Evolutionary conservation across 108 stramenopile species (phyloP), one percentile per base, ranked within the genome.

Genomic region (Skeletonema potamos): DNA sequence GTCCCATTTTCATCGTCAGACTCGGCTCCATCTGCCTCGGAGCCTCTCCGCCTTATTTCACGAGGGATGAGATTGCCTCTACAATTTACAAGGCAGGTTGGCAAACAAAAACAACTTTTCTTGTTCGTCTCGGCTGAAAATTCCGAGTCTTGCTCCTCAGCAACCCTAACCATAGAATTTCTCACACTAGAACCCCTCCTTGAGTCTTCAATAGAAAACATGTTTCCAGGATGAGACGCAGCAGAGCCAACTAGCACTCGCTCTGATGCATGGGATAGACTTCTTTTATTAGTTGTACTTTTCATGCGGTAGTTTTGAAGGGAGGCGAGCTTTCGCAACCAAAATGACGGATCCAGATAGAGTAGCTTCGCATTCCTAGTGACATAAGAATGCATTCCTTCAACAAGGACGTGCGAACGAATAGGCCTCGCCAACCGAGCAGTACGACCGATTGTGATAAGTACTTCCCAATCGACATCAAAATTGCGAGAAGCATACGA

Each of bases 371-470:
- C 74, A 48, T 70, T 84, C 22, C 48, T 15, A 51, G 48, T 51
- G 6, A 51, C 20, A 51, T 24, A 51, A 72, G 59, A 79, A 55
- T 76, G 69, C 39, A 85, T 68, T 2, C 44, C 33, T 41, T 76
- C 66, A 15, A 89, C 71, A n/a, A 87, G 68, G 1, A 74, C 82
- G 13, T 80, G 68, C 26, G 86, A 77, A 58, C 81, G 82, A 63
- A 94, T 85, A 60, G 89, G 90, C 32, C 93, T 84, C 17, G 85
- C 87, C 48, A 89, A 60, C 9, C 90, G 84, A 10, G 74, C 77
- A 6, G 82, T 82, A 6, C 87, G 80, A 9, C 76, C 77, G 55
- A 92, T 80, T 3, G 71, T 77, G 6, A 89, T 58, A 37, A 89
- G 15, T 7, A 93, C 27, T 26, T 74, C 66, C 48, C 64, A 58